Base-by-base conservation (phyloP, 2,329 filamentous ascomycete species). In the Cladophialophora bantiana region DNA sequence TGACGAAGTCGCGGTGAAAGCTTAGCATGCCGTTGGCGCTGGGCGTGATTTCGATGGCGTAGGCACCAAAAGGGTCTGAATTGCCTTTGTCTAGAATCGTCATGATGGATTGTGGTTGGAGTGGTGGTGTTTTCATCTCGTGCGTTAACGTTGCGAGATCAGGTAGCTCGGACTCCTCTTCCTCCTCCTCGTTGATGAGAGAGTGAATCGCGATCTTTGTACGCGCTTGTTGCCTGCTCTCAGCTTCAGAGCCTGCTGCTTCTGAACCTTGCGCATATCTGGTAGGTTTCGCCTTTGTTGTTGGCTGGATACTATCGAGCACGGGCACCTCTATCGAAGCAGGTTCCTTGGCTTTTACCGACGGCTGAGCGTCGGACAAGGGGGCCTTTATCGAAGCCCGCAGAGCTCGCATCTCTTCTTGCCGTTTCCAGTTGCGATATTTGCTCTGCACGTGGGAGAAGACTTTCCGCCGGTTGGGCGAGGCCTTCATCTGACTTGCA, bases 401-500 rank as follows among this genome's bases (percentile, higher is more conserved):
- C 20, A 59, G 20, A 20, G 55, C 55, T 32, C 55, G 55, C 4
- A 26, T 58, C n/a, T 42, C 55, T 31, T 58, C 36, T 12, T 58
- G 55, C 35, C 55, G 55, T 35, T 58, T 58, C 55, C 55, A 58
- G 18, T n/a, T 40, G 15, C 55, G 55, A 58, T 58, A 58, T 31
- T 58, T 36, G 36, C 42, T 58, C 55, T 58, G 55, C 1, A 58
- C 55, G 31, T 58, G 55, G 7, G 55, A 58, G 36, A 58, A 58
- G 36, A 58, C 55, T 15, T 45, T 42, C 2, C 36, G 34, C n/a
- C 55, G n/a, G 10, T 58, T 36, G 20, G 36, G 20, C 20, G 34
- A 45, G 20, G 55, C 55, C 31, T 58, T 58, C 55, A 58, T 58
- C 55, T 58, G 55, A 4, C 15, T 32, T 7, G 55, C 55, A 45